Conservation (phyloP, 2,329 filamentous ascomycete species). For the Sordariomycetes sp. region DNA sequence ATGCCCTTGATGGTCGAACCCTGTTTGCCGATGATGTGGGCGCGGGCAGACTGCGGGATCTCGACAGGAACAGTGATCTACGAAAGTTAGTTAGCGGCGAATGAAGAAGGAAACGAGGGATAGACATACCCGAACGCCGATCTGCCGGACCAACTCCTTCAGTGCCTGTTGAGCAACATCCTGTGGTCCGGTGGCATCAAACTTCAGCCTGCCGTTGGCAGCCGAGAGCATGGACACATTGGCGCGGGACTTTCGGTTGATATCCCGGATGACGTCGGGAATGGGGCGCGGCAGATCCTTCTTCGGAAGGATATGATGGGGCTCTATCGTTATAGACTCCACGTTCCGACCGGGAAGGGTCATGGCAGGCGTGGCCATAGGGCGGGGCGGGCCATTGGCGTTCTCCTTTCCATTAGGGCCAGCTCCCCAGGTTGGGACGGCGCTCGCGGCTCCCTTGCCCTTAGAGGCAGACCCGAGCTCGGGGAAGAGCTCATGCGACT, state of each 20-base stretch:
- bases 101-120: background rate
- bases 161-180: conserved; percentile 79
- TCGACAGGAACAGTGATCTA: conserved; percentile 8
- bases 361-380: conserved; percentile 38
- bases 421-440: conserved; percentile 65
- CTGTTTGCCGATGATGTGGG: conserved; percentile 86
- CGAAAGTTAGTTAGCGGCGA: background rate
- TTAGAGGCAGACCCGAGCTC: conserved; percentile 53
- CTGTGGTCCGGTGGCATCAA: conserved; percentile 74
- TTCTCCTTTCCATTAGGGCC: conserved; percentile 34
- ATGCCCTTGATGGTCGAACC: conserved; percentile 84
- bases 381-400: conserved; percentile 23
- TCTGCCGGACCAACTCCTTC: conserved; percentile 76
- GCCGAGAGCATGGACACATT: conserved; percentile 65
- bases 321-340: conserved; percentile 61
- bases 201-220: conserved; percentile 60
- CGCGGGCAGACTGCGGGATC: conserved; percentile 51
- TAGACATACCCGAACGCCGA: conserved; percentile 60
- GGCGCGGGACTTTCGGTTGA: conserved; percentile 85
- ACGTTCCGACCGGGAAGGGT: conserved; percentile 71
- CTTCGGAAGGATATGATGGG: conserved; percentile 63
- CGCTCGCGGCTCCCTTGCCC: conserved; percentile 51
- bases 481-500: conserved; percentile 89
- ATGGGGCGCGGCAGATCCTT: conserved; percentile 74
- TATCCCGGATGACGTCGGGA: conserved; percentile 73